Percentiles rank a stretch among this genome's conserved stretches.
Conservation (phyloP, 140 eudicot species). For the Senecio squalidus region DNA sequence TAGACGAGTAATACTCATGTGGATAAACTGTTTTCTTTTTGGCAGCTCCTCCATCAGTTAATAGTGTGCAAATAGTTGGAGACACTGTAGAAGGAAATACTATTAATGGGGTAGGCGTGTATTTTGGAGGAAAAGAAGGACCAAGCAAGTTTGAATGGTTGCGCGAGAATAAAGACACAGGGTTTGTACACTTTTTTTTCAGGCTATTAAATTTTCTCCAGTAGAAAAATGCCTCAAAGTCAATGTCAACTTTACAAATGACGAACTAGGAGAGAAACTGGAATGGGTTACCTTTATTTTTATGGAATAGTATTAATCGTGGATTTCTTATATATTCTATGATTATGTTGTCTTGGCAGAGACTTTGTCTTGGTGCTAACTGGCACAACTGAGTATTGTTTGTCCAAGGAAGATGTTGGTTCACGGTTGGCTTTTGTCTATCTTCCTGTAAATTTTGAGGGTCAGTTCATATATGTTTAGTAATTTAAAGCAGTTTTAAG, state of each 20-base stretch:
- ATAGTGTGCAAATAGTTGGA: conserved; percentile 64
- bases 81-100: conserved; percentile 72
- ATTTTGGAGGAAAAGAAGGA: conserved; percentile 99
- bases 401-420: conserved; percentile 86
- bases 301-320: too few species aligned
- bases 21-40: conserved; percentile 7
- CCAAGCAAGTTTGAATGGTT: conserved; percentile 98
- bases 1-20: too few species aligned
- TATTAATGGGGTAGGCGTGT: conserved; percentile 65
- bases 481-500: conserved; percentile 8
- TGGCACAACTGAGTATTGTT: conserved; percentile 67
- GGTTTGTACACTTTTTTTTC: conserved; percentile 42
- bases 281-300: too few species aligned
- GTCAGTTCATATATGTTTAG: conserved; percentile 33
- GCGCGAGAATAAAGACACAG: conserved; percentile 80
- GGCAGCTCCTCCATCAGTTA: conserved; percentile 95
- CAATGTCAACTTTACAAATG: too few species aligned
- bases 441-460: conserved; percentile 82
- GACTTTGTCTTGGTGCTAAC: conserved; percentile 57
- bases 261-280: background rate
- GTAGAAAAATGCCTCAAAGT: background rate
- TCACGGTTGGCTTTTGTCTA: conserved; percentile 76
- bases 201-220: background rate
- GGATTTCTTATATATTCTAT: conserved; percentile 6
- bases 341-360: conserved; percentile 38